Conservation (phyloP, 768 basidiomycete species). For the Xerocomellus dryophilus region DNA sequence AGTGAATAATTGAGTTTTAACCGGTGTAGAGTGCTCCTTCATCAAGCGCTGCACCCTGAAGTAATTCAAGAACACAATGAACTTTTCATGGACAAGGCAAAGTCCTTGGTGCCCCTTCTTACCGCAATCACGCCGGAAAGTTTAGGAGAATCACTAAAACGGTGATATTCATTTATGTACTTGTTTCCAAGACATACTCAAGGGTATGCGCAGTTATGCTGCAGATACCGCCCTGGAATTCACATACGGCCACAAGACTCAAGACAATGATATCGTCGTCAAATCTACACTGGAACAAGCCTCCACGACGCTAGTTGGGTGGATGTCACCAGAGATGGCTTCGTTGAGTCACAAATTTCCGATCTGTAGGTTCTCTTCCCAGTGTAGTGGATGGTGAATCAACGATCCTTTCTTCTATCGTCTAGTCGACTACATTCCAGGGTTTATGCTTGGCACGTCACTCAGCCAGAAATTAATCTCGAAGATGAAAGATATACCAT, state of each 20-base stretch:
- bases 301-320: background rate
- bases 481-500: constrained; percentile 31
- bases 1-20: background rate
- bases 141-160: background rate
- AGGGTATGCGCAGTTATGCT: background rate
- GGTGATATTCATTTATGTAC: background rate
- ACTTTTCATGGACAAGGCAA: background rate
- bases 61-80: background rate
- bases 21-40: background rate
- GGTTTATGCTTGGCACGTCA: background rate
- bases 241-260: background rate
- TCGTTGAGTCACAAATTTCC: background rate
- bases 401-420: background rate
- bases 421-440: background rate
- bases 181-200: background rate
- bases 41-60: constrained; percentile 1
- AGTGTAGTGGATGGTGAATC: background rate
- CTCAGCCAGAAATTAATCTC: background rate
- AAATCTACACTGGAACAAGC: background rate
- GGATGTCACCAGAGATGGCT: background rate
- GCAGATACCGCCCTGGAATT: constrained; percentile 1
- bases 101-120: background rate
- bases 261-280: background rate
- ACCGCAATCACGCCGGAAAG: background rate
- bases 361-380: background rate